Evolutionary conservation across 331 rosid species (phyloP).

Genomic region (Ulmus americana): DNA sequence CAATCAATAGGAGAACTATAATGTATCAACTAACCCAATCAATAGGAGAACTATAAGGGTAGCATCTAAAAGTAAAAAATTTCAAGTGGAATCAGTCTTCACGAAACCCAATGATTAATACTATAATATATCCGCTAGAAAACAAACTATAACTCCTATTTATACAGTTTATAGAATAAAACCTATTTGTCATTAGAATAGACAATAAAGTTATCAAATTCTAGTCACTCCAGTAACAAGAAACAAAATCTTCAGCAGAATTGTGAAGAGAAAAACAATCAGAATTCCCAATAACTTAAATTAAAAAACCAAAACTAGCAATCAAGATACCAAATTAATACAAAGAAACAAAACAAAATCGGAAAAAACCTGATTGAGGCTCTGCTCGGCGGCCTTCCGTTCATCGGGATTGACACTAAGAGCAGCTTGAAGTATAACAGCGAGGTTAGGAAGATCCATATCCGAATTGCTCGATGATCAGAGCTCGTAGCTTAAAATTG

Average conservation of each 20-base stretch:
- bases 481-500: neutral
- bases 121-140: neutral
- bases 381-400: conserved; percentile 78
- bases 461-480: conserved; percentile 3
- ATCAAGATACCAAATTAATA: neutral
- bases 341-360: neutral
- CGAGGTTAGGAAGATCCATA: conserved; percentile 85
- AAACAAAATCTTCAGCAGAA: conserved; percentile 3
- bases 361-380: conserved; percentile 61
- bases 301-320: neutral
- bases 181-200: neutral
- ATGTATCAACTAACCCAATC: neutral
- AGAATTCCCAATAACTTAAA: neutral
- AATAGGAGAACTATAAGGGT: neutral
- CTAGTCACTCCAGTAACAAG: neutral
- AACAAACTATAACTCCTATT: neutral
- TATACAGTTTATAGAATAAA: neutral
- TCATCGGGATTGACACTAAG: conserved; percentile 75
- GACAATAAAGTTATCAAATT: neutral
- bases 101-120: neutral
- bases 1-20: neutral
- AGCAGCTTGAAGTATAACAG: conserved; percentile 63
- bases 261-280: conserved; percentile 18
- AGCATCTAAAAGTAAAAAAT: neutral
- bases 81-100: neutral